Evolutionary conservation across 352 stramenopile genomes (phyloP).

Genomic region (Paralagenidium karlingii): DNA sequence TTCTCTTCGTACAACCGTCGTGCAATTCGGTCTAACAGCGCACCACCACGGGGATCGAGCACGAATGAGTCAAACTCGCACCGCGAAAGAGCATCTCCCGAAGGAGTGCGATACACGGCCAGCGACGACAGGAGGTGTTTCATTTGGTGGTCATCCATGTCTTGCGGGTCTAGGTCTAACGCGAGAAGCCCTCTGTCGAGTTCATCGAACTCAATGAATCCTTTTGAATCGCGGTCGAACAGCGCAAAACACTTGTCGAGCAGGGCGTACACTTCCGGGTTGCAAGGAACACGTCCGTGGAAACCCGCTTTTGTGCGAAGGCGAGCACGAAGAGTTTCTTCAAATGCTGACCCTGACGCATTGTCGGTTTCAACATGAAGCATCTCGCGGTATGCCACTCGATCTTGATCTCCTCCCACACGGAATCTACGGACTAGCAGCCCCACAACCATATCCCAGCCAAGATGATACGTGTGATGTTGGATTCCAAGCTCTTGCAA

Average conservation of each 20-base stretch:
- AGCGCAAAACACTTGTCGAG: conserved; percentile 47
- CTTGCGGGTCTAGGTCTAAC: conserved; percentile 24
- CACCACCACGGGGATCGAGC: conserved; percentile 29
- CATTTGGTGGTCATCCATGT: conserved; percentile 13
- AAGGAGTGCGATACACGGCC: conserved; percentile 26
- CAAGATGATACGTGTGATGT: conserved; percentile 1
- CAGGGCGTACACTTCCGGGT: conserved; percentile 8
- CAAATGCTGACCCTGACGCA: background rate
- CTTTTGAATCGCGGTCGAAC: conserved; percentile 42
- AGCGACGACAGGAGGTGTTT: conserved; percentile 19
- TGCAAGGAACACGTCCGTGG: background rate
- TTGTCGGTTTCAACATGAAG: conserved; percentile 18
- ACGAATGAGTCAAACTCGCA: conserved; percentile 76
- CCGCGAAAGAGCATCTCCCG: conserved; percentile 23
- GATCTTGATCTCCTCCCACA: conserved; percentile 8
- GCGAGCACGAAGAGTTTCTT: conserved; percentile 25
- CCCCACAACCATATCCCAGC: conserved; percentile 25
- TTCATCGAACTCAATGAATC: conserved; percentile 24
- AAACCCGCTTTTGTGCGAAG: conserved; percentile 13
- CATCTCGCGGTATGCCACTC: conserved; percentile 18
- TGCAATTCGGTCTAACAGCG: conserved; percentile 19
- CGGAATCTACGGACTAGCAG: conserved; percentile 46
- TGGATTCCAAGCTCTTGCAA: conserved; percentile 23
- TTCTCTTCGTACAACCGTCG: conserved; percentile 15
- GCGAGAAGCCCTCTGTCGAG: conserved; percentile 22